Conservation (phyloP, 192 early-diverging fungal genomes). For the Endogone sp. region DNA sequence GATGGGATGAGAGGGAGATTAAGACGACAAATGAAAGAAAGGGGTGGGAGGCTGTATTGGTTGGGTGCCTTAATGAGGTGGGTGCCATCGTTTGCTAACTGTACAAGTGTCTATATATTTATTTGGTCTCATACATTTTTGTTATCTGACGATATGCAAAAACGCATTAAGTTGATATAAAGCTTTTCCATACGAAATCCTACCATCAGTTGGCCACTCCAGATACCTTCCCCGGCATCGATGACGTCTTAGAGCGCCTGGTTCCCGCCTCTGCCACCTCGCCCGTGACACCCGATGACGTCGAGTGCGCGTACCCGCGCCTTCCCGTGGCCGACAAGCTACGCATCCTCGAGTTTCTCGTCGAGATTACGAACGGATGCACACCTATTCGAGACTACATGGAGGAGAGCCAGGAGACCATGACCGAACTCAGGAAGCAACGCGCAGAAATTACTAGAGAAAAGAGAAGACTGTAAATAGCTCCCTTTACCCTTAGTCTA, state of each 20-base stretch:
- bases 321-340: slow-evolving; percentile 52
- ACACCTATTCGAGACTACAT: slow-evolving; percentile 61
- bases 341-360: slow-evolving; percentile 54
- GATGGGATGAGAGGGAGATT: slow-evolving; percentile 41
- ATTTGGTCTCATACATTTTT: too few species aligned
- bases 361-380: slow-evolving; percentile 58
- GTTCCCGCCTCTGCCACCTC: slow-evolving; percentile 27
- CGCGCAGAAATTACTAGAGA: slow-evolving; percentile 68
- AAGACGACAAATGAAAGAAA: slow-evolving; percentile 21
- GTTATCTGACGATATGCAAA: too few species aligned
- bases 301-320: slow-evolving; percentile 30
- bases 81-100: neutral
- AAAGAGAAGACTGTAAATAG: slow-evolving; percentile 56
- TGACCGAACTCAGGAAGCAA: slow-evolving; percentile 70
- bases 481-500: neutral
- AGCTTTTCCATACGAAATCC: too few species aligned
- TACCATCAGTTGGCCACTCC: slow-evolving; percentile 36
- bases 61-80: slow-evolving; percentile 52
- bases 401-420: slow-evolving; percentile 67
- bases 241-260: slow-evolving; percentile 41
- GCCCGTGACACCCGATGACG: slow-evolving; percentile 27
- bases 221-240: slow-evolving; percentile 34
- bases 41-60: slow-evolving; percentile 46
- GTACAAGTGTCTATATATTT: too few species aligned
- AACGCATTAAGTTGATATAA: too few species aligned